A percentile compares a stretch with the other conserved stretches of the same genome.
These are phyloP conservation scores for Viridothelium virens DNA, from an alignment of 495 filamentous ascomycete genomes.

Conservation along the genomic window DNA sequence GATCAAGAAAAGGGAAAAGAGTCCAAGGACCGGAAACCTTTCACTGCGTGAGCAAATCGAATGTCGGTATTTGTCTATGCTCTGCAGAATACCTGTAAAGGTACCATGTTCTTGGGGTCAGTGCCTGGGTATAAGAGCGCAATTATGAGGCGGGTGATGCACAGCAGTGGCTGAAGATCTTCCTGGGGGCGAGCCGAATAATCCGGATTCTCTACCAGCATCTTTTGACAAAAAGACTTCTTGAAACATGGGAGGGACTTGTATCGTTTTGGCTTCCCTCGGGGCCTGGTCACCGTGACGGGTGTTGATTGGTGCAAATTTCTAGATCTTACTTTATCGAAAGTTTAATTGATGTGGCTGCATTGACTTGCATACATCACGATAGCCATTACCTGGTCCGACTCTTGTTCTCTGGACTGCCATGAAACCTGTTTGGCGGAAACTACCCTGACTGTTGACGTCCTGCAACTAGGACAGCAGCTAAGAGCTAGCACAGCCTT, in stretches of 20 bases:
- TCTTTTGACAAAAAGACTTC: neutral
- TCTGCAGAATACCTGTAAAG: neutral
- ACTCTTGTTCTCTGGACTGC: neutral
- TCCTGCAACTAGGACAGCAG: conserved; percentile 1
- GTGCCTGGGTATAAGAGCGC: neutral
- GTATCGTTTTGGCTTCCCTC: neutral
- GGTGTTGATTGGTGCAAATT: neutral
- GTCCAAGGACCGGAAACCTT: neutral
- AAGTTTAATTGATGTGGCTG: neutral
- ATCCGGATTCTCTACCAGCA: neutral
- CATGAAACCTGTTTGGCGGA: neutral
- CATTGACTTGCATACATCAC: neutral
- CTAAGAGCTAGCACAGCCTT: neutral
- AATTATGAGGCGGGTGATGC: neutral
- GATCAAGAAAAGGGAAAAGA: neutral
- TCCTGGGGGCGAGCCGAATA: neutral
- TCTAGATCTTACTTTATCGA: neutral
- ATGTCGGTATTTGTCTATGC: neutral
- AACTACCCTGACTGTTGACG: neutral
- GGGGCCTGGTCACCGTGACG: neutral
- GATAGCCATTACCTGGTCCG: neutral
- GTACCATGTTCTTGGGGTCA: neutral
- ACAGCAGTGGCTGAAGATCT: neutral
- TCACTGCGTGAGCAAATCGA: neutral
- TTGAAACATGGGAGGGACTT: conserved; percentile 1